phyloP scores from a whole-genome alignment of 2,329 filamentous ascomycete genomes.

The Xylaria sp. region DNA sequence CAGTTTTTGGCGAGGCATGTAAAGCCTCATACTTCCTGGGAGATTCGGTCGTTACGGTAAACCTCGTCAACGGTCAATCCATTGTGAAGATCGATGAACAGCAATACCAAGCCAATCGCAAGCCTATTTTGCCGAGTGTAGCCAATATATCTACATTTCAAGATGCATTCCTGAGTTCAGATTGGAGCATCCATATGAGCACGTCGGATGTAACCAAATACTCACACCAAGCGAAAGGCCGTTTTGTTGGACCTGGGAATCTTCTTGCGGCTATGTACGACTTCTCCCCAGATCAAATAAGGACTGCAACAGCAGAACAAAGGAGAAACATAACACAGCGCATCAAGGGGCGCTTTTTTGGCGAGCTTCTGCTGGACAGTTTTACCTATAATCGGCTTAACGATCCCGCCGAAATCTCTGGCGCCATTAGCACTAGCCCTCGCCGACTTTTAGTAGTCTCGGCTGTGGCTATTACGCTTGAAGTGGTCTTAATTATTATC shows the following conservation, averaged over 20 bases:
- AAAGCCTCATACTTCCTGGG: neutral
- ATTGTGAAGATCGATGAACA: neutral
- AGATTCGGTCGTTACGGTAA: neutral
- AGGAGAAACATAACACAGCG: neutral
- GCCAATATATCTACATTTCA: constrained; percentile 2
- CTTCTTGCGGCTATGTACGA: neutral
- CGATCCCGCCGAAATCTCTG: neutral
- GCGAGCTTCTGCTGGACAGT: neutral
- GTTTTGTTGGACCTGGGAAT: neutral
- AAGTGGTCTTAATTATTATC: neutral
- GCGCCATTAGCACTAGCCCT: neutral
- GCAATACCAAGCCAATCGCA: neutral
- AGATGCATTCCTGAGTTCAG: neutral
- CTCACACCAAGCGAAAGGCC: neutral
- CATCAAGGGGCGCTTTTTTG: constrained; percentile 1
- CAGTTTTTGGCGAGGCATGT: neutral
- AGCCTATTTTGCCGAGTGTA: neutral
- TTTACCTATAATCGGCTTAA: neutral
- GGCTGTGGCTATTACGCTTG: neutral
- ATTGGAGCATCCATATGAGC: constrained; percentile 7
- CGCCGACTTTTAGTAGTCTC: constrained; percentile 1
- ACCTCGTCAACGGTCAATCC: neutral
- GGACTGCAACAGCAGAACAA: neutral
- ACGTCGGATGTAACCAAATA: neutral
- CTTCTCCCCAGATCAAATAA: neutral